Evolutionary conservation across 768 basidiomycete species (phyloP), one percentile per base, ranked within the genome.

Genomic region (Boletellus sp.): DNA sequence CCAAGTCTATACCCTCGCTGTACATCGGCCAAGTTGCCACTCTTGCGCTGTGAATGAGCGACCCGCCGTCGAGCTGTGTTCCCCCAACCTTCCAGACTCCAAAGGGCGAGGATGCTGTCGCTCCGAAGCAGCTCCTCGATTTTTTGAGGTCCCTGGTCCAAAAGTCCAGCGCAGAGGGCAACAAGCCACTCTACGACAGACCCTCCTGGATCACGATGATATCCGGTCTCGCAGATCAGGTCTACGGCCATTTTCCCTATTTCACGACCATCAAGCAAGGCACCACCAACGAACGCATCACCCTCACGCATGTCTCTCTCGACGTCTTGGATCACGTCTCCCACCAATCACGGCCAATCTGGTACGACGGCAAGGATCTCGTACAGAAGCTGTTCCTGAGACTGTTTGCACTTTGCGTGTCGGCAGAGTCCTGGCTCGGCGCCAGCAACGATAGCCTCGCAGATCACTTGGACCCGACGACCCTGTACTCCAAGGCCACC

Each of bases 391-490:
- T 83, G 5, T 75, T 84, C 49, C 65, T 71, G 22, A 72, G 76
- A 34, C 60, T 87, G 37, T 59, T 85, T 11, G 74, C 75, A 34
- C 71, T 88, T 26, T 80, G 78, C 58, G 62, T 72, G 45, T 73
- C 74, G 1, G 69, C 87, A 32, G 84, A 85, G 52, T 63, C 75
- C 28, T 89, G 87, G 82, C 61, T 74, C 31, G 78, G 79, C 44
- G 70, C 69, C n/a, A 69, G 72, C 37, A 68, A 71, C 19, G 54
- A 65, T n/a, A 57, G 53, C 20, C 65, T 74, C 42, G 71, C 71
- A 19, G 74, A 62, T 15, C 61, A 75, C 38, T 66, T 72, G 23
- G 70, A 73, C 12, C 85, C 87, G 0, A 61, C 60, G 4, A 65
- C 69, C 3, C 63, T 90, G 55, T 79, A 75, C 59, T 67, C 73